A percentile compares a stretch with the other conserved stretches of the same genome.
Evolutionary conservation across 331 rosid species (phyloP).

Genomic region (Pyracantha coccinea): DNA sequence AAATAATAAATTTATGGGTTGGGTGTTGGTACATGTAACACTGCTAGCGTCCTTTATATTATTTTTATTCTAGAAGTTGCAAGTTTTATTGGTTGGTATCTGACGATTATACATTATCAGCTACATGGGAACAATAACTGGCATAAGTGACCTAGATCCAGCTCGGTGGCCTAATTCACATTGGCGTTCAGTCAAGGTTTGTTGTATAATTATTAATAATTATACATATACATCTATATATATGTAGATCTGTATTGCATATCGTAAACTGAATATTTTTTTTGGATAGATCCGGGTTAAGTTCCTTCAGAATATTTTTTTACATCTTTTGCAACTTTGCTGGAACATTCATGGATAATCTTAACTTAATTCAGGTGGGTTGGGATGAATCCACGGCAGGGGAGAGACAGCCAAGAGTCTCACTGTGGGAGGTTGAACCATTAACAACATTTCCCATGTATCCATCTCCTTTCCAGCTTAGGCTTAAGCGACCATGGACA

Average conservation of each 20-base stretch:
- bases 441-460: constrained; percentile 93
- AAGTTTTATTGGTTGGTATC: not conserved
- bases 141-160: constrained; percentile 82
- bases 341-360: not conserved
- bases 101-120: constrained; percentile 36
- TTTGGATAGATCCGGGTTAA: not conserved
- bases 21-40: not conserved
- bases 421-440: constrained; percentile 92
- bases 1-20: not conserved
- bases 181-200: constrained; percentile 98
- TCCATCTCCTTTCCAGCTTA: constrained; percentile 77
- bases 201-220: constrained; percentile 7
- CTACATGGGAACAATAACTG: constrained; percentile 96
- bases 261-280: not conserved
- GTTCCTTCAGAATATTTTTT: not conserved
- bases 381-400: constrained; percentile 98
- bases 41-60: not conserved
- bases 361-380: constrained; percentile 54
- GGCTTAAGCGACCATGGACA: constrained; percentile 90
- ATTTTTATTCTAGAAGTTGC: not conserved
- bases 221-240: too few species aligned
- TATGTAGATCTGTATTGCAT: not conserved
- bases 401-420: constrained; percentile 87
- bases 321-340: not conserved
- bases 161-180: constrained; percentile 78